Base-by-base conservation (phyloP, 495 filamentous ascomycete genomes). In the Neohortaea acidophila region DNA sequence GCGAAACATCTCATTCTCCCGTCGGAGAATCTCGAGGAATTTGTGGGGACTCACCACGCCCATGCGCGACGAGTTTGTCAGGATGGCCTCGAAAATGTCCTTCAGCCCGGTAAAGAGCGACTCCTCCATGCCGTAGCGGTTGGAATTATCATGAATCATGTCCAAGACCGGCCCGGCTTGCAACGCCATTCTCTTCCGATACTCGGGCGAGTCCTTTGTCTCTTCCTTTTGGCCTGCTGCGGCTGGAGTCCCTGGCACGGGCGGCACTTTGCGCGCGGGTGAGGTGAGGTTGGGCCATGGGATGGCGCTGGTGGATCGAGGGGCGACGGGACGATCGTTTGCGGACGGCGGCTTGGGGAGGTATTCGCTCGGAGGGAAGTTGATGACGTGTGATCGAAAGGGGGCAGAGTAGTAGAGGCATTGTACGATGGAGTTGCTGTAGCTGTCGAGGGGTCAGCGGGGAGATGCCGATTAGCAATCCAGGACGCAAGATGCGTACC, bases 351-450 rank as follows among this genome's bases (percentile, higher is more conserved):
- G 8, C 23, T 10, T 41, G 2, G 39, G 28, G 19, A 49, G 41
- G 42, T 44, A 44, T 12, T 45, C 72, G 36, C 72, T 67, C 30
- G 63, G 69, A 7, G 91, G 89, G 54, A 89, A 96, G 49, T 82
- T 89, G 55, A 96, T 73, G 40, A 96, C 89, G 47, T 84, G 74
- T 65, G 94, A 83, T 63, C 91, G 81, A 59, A 97, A 96, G 7
- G 84, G 80, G 29, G 81, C 80, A 2, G 89, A 94, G 61, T 85
- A 93, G 58, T 89, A 96, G 35, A 97, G 74, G 48, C 85, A 92
- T 65, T 97, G 89, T 46, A 97, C 66, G 51, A 97, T 93, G 9
- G 89, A 97, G 56, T 96, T 97, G 62, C 83, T 91, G 58, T 97
- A 97, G 51, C 85, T 93, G 55, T 24, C 37, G 17, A 15, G 43